phyloP scores from a whole-genome alignment of 305 asterid genomes.

The Solanum aculeatissimum region DNA sequence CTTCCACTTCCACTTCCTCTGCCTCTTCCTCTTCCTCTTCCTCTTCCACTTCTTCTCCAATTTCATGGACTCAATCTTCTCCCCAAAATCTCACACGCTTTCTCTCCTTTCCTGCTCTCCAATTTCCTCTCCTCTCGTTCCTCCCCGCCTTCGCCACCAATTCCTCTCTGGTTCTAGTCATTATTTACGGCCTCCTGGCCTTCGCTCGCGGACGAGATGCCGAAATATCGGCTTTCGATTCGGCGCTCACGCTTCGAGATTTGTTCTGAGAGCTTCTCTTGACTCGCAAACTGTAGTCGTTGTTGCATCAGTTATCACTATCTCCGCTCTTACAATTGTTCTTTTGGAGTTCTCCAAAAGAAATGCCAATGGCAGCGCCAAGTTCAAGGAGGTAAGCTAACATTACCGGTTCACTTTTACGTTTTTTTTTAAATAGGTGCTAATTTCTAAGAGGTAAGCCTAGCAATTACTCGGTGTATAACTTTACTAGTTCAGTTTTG shows the following conservation, averaged over 20 bases:
- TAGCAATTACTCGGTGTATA: background rate
- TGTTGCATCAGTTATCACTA: conserved; percentile 37
- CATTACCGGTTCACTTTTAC: background rate
- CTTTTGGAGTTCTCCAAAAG: conserved; percentile 20
- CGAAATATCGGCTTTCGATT: conserved; percentile 31
- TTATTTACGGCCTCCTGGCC: conserved; percentile 39
- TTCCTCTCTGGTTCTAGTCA: conserved; percentile 34
- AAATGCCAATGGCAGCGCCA: conserved; percentile 11
- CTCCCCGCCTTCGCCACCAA: conserved; percentile 14
- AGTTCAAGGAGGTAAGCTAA: conserved; percentile 26
- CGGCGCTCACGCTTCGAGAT: conserved; percentile 16
- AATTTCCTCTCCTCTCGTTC: conserved; percentile 19
- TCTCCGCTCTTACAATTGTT: conserved; percentile 47
- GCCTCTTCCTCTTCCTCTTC: background rate
- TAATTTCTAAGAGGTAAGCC: background rate
- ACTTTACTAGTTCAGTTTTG: background rate
- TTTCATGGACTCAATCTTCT: conserved; percentile 19
- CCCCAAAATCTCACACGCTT: conserved; percentile 20
- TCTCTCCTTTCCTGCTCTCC: conserved; percentile 35
- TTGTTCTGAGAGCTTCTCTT: conserved; percentile 46
- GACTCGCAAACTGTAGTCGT: conserved; percentile 45
- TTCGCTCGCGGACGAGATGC: conserved; percentile 26
- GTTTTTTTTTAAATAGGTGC: background rate
- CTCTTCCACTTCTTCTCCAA: background rate
- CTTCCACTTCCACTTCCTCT: background rate